Evolutionary conservation across 495 filamentous ascomycete species (phyloP), one percentile per base, ranked within the genome.

Genomic region (Chaetomium tenue): DNA sequence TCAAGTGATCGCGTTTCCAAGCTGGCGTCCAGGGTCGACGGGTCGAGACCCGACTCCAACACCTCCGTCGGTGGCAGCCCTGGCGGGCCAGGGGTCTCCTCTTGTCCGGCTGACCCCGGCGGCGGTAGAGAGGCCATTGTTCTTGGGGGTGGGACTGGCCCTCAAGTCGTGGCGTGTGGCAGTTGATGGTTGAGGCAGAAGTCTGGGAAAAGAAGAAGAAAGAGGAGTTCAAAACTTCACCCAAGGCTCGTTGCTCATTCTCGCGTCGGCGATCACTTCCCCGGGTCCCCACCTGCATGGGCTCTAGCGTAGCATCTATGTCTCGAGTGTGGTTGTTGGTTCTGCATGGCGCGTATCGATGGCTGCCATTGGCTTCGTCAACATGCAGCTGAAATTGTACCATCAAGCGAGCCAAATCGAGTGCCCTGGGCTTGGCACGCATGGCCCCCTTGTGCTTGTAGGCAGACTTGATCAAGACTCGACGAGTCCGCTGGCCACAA

Each of bases 341-440:
- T 50, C 5, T 50, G 20, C 12, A n/a, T 50, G 46, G 46, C 46
- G 46, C 46, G 46, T 50, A 50, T 18, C 46, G 12, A 23, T 18
- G 46, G 46, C 18, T n/a, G 46, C 46, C n/a, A 50, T 50, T 50
- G 46, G 46, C 18, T 50, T 23, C 46, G 46, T 50, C 46, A 44
- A 44, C 13, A 44, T 44, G 40, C 40, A 44, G 40, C 40, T 44
- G 40, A 44, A 44, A 44, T 44, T 15, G 40, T 18, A 18, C 40
- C 33, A 37, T 37, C 33, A 37, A 37, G 33, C 33, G 33, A 37
- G 33, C 33, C 33, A 37, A 37, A 37, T 37, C 33, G 11, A 37
- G 33, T 12, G 1, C 33, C 3, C 33, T 8, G 11, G 5, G 33
- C 33, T 37, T 37, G 33, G 33, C 33, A 12, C 33, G 33, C 33